Percentiles rank a stretch among this genome's conserved stretches.
These are phyloP conservation scores for Cyberlindnera suaveolens DNA, from an alignment of 805 yeast species.

Conservation along the genomic window DNA sequence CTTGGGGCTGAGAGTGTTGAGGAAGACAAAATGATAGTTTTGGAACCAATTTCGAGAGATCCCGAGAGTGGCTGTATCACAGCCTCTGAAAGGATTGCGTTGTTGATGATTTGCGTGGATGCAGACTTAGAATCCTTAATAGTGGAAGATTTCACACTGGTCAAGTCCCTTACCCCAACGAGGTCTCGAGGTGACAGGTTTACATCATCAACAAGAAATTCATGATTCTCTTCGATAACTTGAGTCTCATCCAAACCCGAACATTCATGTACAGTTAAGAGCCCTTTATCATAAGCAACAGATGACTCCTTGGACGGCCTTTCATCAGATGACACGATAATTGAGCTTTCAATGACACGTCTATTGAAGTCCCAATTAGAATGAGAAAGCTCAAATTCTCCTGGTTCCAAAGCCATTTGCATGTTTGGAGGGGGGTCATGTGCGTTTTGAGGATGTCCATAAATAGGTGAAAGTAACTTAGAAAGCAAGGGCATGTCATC, in stretches of 20 bases:
- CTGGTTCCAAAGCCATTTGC: too few species aligned
- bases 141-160: background rate
- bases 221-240: background rate
- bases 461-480: background rate
- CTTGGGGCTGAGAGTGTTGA: background rate
- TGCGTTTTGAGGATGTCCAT: too few species aligned
- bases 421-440: too few species aligned
- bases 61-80: background rate
- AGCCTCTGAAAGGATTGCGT: background rate
- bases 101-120: slow-evolving; percentile 1
- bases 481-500: slow-evolving; percentile 1
- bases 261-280: too few species aligned
- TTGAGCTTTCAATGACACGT: background rate
- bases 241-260: background rate
- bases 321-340: background rate
- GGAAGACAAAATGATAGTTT: background rate
- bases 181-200: slow-evolving; percentile 1
- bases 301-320: too few species aligned
- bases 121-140: slow-evolving; percentile 1
- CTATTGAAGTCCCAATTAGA: too few species aligned
- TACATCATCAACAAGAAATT: background rate
- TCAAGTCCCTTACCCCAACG: background rate
- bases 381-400: too few species aligned
- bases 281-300: too few species aligned
- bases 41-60: background rate